These are phyloP conservation scores for Xylaria arbuscula DNA, from an alignment of 2,329 filamentous ascomycete genomes.

Conservation along the genomic window DNA sequence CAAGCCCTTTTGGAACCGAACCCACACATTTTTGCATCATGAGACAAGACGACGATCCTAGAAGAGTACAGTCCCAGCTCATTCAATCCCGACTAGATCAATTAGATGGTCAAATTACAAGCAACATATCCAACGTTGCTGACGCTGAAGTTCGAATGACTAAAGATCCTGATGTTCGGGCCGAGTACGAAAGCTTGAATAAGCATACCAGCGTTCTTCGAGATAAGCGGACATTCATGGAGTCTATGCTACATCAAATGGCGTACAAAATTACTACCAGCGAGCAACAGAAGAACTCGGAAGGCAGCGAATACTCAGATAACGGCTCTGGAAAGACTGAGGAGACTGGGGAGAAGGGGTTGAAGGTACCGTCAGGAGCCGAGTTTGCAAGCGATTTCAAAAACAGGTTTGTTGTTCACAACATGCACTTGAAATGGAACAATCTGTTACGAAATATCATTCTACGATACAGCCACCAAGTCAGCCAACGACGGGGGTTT, in stretches of 20 bases:
- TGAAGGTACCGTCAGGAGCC: constrained; percentile 75
- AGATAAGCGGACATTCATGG: constrained; percentile 68
- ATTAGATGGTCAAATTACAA: constrained; percentile 79
- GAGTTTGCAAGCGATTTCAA: constrained; percentile 96
- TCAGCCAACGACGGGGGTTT: constrained; percentile 93
- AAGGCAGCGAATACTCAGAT: constrained; percentile 43
- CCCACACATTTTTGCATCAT: constrained; percentile 96
- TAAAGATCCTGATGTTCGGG: constrained; percentile 63
- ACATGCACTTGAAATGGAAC: constrained; percentile 98
- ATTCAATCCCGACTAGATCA: constrained; percentile 84
- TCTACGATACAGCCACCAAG: constrained; percentile 95
- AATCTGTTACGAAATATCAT: constrained; percentile 96
- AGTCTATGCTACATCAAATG: constrained; percentile 67
- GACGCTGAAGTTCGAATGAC: constrained; percentile 78
- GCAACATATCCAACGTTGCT: constrained; percentile 77
- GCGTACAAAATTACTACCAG: constrained; percentile 51
- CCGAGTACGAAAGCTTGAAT: constrained; percentile 70
- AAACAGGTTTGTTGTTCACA: constrained; percentile 98
- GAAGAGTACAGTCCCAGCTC: constrained; percentile 86
- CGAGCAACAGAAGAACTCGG: constrained; percentile 40
- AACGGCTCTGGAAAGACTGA: constrained; percentile 55
- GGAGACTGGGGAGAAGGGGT: constrained; percentile 66
- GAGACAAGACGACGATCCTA: constrained; percentile 88
- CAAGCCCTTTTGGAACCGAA: constrained; percentile 91
- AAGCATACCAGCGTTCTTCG: constrained; percentile 66